phyloP scores from a whole-genome alignment of 1,284 basidiomycete genomes.

The Pulveroboletus ridleyi region DNA sequence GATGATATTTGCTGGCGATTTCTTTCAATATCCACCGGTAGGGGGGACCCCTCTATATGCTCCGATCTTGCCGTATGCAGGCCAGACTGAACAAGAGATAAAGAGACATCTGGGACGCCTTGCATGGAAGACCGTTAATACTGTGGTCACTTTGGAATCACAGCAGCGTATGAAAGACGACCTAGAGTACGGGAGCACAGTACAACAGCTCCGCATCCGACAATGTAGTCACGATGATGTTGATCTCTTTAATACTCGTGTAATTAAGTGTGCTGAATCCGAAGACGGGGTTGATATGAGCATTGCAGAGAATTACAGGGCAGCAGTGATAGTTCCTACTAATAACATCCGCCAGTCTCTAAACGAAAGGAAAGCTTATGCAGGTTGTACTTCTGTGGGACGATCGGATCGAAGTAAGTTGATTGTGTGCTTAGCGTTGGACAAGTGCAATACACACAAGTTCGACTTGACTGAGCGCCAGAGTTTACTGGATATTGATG shows the following conservation, averaged over 20 bases:
- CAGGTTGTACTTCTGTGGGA: too few relatives aligned
- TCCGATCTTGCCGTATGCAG: slow-evolving; percentile 25
- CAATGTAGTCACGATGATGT: slow-evolving; percentile 35
- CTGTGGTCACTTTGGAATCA: slow-evolving; percentile 32
- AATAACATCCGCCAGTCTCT: too few relatives aligned
- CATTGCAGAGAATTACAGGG: too few relatives aligned
- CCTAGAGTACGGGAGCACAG: slow-evolving; percentile 34
- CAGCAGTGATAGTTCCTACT: too few relatives aligned
- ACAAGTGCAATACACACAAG: too few relatives aligned
- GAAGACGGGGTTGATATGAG: too few relatives aligned
- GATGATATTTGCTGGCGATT: slow-evolving; percentile 26
- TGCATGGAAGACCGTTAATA: slow-evolving; percentile 39
- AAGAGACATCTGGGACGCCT: slow-evolving; percentile 15
- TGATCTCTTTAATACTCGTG: slow-evolving; percentile 36
- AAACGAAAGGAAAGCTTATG: too few relatives aligned
- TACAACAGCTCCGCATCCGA: slow-evolving; percentile 24
- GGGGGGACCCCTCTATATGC: slow-evolving; percentile 34
- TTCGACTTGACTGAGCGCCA: too few relatives aligned
- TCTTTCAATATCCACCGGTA: slow-evolving; percentile 29
- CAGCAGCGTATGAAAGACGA: slow-evolving; percentile 41
- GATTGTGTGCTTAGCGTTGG: too few relatives aligned
- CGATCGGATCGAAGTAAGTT: too few relatives aligned
- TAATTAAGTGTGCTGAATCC: slow-evolving; percentile 25
- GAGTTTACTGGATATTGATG: too few relatives aligned
- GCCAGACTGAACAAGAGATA: slow-evolving; percentile 19